Evolutionary conservation across 2,329 filamentous ascomycete genomes (phyloP), one percentile per base, ranked within the genome.

Genomic region (Curvularia lunata): DNA sequence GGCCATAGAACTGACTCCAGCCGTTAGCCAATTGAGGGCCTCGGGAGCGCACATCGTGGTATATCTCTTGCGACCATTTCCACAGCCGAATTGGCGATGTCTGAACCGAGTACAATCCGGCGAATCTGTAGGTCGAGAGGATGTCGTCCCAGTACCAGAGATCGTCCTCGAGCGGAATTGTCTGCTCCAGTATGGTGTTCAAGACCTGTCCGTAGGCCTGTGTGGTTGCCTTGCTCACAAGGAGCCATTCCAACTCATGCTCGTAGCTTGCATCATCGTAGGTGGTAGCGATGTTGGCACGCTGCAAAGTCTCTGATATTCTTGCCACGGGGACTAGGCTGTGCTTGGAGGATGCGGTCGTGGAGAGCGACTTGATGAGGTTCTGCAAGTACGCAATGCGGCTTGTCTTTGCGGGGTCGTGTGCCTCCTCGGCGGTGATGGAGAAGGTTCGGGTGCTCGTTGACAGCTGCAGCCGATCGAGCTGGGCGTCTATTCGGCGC

Each of bases 81-180:
- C 88, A 94, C 32, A 97, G 75, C 18, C 91, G 84, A 40, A 88
- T 69, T 0, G 95, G 95, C 0, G 89, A 91, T 0, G 89, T 97
- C 76, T 99, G 95, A 8, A 96, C 79, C 13, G 91, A 89, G 77
- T 97, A 97, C 3, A 97, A 75, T 30, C 87, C 89, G 63, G 91
- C 93, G 70, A 89, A 91, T 48, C 86, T 84, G 66, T 91, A 89
- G 0, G 91, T 96, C 9, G 86, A 86, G 28, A 97, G 79, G 1
- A 97, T 85, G 65, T 95, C 90, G 71, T 97, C 91, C 95, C 95
- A 99, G 75, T 98, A 98, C 87, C 90, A 93, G 23, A 97, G 88
- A 66, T 97, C 92, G 64, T 97, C 88, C 67, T 88, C 91, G 18
- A 99, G 78, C 0, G 89, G 89, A 10, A 94, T 87, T 10, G 92